A percentile compares a stretch with the other conserved stretches of the same genome.
phyloP scores from a whole-genome alignment of 306 rosid genomes.

The Chamaecrista fasciculata region DNA sequence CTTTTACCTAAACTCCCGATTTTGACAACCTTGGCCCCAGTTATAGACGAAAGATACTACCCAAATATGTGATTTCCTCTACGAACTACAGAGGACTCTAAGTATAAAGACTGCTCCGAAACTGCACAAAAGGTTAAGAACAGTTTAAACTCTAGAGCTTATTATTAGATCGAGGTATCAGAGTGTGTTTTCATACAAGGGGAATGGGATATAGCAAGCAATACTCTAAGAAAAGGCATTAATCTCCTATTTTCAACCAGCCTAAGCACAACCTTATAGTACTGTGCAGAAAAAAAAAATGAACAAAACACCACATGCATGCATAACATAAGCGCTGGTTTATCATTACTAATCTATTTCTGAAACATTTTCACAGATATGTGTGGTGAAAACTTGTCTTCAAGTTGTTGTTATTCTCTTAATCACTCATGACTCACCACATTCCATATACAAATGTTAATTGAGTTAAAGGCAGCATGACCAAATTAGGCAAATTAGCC shows the following conservation, averaged over 20 bases:
- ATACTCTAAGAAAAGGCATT: too few species aligned
- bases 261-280: background rate
- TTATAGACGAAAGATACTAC: too few species aligned
- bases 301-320: background rate
- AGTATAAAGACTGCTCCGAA: background rate
- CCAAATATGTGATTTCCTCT: background rate
- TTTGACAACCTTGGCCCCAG: too few species aligned
- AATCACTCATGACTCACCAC: background rate
- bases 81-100: background rate
- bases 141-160: background rate
- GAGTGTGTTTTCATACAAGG: background rate
- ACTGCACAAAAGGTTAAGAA: background rate
- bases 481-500: background rate
- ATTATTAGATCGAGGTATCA: background rate
- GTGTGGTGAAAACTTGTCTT: background rate
- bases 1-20: too few species aligned
- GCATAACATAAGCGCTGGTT: background rate
- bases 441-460: too few species aligned
- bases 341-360: background rate
- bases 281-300: background rate
- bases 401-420: too few species aligned
- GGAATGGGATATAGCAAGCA: too few species aligned
- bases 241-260: background rate
- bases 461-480: background rate
- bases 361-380: background rate